These are phyloP conservation scores for Ramaria sp. DNA, from an alignment of 768 basidiomycete genomes.

Conservation along the genomic window DNA sequence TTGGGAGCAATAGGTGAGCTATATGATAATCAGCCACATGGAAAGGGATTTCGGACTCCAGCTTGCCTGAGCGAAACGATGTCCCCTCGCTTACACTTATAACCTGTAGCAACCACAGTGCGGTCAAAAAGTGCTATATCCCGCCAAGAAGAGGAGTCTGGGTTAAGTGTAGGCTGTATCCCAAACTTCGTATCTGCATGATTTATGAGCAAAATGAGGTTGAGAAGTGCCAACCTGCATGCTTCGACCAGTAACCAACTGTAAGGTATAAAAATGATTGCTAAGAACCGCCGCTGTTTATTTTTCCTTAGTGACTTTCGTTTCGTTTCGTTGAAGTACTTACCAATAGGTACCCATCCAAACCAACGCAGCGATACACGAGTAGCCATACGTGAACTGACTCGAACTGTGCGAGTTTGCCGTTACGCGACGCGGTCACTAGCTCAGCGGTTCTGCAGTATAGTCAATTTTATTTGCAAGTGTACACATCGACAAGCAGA, in stretches of 20 bases:
- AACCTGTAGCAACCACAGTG: conserved; percentile 25
- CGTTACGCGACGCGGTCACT: too few relatives aligned
- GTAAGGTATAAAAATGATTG: conserved; percentile 19
- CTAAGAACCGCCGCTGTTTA: not conserved
- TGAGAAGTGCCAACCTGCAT: conserved; percentile 49
- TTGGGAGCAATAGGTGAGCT: conserved; percentile 52
- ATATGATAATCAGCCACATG: not conserved
- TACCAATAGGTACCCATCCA: conserved; percentile 1
- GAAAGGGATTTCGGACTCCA: not conserved
- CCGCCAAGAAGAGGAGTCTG: conserved; percentile 47
- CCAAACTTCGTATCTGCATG: not conserved
- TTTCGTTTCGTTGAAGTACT: not conserved
- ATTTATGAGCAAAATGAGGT: not conserved
- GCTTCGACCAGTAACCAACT: conserved; percentile 48
- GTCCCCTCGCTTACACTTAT: conserved; percentile 41
- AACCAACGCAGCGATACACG: not conserved
- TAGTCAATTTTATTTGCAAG: too few relatives aligned
- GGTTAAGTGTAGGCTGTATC: conserved; percentile 55
- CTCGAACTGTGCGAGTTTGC: too few relatives aligned
- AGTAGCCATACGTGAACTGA: not conserved
- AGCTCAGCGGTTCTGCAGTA: too few relatives aligned
- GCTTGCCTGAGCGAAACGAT: conserved; percentile 52
- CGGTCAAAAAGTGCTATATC: conserved; percentile 60
- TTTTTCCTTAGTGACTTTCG: not conserved
- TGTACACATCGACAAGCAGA: not conserved